A percentile compares a stretch with the other conserved stretches of the same genome.
These are phyloP conservation scores for Zygnema circumcarinatum DNA, from an alignment of 139 green algal species.

Conservation along the genomic window DNA sequence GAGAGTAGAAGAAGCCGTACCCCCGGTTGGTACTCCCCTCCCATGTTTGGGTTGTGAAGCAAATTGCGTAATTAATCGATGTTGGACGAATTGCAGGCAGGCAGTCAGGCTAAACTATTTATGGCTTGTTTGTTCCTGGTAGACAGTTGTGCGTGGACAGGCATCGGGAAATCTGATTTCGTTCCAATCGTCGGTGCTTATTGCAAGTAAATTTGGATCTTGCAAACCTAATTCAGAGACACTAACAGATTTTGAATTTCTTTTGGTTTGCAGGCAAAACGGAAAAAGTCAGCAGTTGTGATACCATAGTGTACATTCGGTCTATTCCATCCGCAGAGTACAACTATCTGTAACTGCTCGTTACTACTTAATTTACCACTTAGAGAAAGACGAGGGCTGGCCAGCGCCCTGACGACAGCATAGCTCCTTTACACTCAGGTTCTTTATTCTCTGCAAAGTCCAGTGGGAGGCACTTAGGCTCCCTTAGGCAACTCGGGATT, in stretches of 20 bases:
- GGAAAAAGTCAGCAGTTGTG: neutral
- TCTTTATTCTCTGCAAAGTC: too few species aligned
- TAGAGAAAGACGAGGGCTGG: too few species aligned
- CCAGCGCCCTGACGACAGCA: too few species aligned
- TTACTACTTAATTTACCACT: too few species aligned
- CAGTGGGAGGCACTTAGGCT: too few species aligned
- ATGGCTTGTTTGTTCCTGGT: neutral
- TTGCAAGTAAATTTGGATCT: neutral
- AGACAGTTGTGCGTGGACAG: neutral
- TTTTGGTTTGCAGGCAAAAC: neutral
- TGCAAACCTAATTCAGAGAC: too few species aligned
- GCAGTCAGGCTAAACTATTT: neutral
- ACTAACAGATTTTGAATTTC: too few species aligned
- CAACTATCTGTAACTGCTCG: too few species aligned
- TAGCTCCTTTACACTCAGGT: too few species aligned
- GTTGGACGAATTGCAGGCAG: neutral
- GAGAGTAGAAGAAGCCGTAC: conserved; percentile 21
- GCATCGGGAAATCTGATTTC: neutral
- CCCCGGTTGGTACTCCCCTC: neutral
- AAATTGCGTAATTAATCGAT: neutral
- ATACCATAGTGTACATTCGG: too few species aligned
- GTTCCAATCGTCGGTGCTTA: neutral
- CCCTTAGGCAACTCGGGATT: too few species aligned
- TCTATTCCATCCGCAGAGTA: too few species aligned
- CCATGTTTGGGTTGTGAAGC: neutral